Evolutionary conservation across 352 stramenopile species (phyloP).

Genomic region (Pythium coloratum): DNA sequence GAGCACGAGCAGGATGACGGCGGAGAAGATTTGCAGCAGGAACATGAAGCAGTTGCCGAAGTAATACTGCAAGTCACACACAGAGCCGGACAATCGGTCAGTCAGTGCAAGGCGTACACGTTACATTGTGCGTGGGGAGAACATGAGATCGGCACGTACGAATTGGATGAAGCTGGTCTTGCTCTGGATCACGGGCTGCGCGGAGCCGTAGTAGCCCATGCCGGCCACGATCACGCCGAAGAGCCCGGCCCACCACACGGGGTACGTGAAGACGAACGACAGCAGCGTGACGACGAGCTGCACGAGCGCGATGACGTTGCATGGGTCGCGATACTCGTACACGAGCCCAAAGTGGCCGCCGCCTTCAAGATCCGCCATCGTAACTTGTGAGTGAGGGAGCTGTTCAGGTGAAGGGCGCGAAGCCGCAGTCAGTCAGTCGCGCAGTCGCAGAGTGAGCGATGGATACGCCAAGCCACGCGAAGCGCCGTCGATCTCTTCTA

Average conservation of each 20-base stretch:
- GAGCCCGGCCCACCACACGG: conserved; percentile 76
- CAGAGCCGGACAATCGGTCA: not conserved
- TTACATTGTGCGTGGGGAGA: not conserved
- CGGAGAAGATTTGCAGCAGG: conserved; percentile 68
- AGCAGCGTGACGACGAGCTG: conserved; percentile 66
- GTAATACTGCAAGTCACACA: conserved; percentile 57
- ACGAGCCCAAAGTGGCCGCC: conserved; percentile 71
- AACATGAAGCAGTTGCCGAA: conserved; percentile 89
- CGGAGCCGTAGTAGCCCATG: conserved; percentile 83
- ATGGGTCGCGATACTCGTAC: conserved; percentile 84
- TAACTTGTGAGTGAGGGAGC: conserved; percentile 5
- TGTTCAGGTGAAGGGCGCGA: not conserved
- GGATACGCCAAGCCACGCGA: conserved; percentile 9
- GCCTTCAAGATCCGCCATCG: conserved; percentile 73
- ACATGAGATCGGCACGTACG: conserved; percentile 38
- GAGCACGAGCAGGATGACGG: conserved; percentile 69
- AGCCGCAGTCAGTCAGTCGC: not conserved
- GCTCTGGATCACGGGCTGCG: conserved; percentile 83
- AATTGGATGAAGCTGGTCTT: conserved; percentile 90
- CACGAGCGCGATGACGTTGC: conserved; percentile 78
- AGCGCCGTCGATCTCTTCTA: not conserved
- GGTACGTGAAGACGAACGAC: conserved; percentile 83
- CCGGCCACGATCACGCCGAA: conserved; percentile 76
- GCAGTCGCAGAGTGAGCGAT: conserved; percentile 17
- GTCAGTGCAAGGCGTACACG: not conserved